Base-by-base conservation (phyloP, 768 basidiomycete genomes). In the Cantharellus anzutake region DNA sequence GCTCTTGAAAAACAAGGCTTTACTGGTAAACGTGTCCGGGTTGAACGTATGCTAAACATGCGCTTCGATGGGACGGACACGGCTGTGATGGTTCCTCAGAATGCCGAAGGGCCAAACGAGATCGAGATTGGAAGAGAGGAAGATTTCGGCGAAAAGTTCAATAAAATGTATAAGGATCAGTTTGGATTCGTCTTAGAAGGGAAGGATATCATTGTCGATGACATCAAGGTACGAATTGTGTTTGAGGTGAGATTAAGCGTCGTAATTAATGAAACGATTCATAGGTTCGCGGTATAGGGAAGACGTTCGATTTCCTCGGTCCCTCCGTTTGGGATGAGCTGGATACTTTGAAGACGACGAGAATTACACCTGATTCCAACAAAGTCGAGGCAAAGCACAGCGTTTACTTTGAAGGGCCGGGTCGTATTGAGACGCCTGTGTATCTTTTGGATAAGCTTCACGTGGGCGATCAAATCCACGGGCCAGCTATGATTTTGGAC, bases 401-500 rank as follows among this genome's bases (percentile, higher is more conserved):
- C 63, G 84, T 88, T 56, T 93, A 91, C 71, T 92, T 92, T 66
- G 87, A 90, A 68, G 77, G 76, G 34, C 67, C 84, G 2, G 87
- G 90, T 2, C 76, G 92, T 29, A 78, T 88, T 42, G 71, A 79
- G 42, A 87, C 86, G 0, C 92, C 91, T 0, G 84, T 97, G 35
- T 94, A 76, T 69, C 66, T 82, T 65, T 71, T 97, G 62, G 79
- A 79, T 50, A 71, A 73, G 11, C 70, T 97, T 60, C 73, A 72
- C 0, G 72, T 81, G 7, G 92, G 91, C 2, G 84, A 90, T 60
- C 72, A 75, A 44, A 73, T 94, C 37, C 70, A 77, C 51, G 94
- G 93, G 4, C 92, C 94, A 4, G 89, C 91, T 41, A 84, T 97
- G 79, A 84, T 98, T 62, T 87, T 96, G 65, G 93, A 98, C 70